Percentiles rank a stretch among this genome's conserved stretches.
Evolutionary conservation across 2,329 filamentous ascomycete genomes (phyloP).

Genomic region (Epichloe elymi): DNA sequence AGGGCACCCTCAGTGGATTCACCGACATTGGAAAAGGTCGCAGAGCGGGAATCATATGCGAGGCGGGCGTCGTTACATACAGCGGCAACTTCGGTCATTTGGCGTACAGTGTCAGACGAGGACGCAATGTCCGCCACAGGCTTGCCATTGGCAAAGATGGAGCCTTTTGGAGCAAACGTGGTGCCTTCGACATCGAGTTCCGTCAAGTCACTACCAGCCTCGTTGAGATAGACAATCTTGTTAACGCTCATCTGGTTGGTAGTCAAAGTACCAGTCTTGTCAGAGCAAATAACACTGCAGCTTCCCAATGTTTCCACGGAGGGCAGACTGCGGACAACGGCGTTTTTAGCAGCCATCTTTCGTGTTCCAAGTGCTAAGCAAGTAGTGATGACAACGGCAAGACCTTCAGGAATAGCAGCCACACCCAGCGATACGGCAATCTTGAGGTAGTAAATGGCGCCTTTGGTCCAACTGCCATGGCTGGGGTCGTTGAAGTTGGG

Average conservation of each 20-base stretch:
- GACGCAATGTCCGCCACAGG: constrained; percentile 53
- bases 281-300: constrained; percentile 98
- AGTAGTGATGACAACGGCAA: constrained; percentile 98
- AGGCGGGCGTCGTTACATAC: constrained; percentile 85
- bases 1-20: constrained; percentile 93
- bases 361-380: constrained; percentile 90
- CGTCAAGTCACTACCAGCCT: constrained; percentile 59
- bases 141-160: constrained; percentile 56
- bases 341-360: constrained; percentile 98
- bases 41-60: constrained; percentile 64
- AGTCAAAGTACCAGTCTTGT: constrained; percentile 96
- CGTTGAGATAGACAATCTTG: constrained; percentile 74
- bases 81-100: constrained; percentile 59
- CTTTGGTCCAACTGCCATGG: constrained; percentile 89
- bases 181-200: constrained; percentile 87
- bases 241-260: constrained; percentile 99
- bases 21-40: constrained; percentile 68
- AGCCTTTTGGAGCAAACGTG: constrained; percentile 76
- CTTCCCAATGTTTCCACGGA: constrained; percentile 97
- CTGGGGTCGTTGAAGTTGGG: constrained; percentile 91
- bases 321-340: constrained; percentile 87
- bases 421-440: constrained; percentile 97
- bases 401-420: constrained; percentile 91
- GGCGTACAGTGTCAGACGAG: constrained; percentile 62
- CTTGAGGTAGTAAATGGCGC: constrained; percentile 98